Base-by-base conservation (phyloP, 2,329 filamentous ascomycete species). In the Neopestalotiopsis sp. region DNA sequence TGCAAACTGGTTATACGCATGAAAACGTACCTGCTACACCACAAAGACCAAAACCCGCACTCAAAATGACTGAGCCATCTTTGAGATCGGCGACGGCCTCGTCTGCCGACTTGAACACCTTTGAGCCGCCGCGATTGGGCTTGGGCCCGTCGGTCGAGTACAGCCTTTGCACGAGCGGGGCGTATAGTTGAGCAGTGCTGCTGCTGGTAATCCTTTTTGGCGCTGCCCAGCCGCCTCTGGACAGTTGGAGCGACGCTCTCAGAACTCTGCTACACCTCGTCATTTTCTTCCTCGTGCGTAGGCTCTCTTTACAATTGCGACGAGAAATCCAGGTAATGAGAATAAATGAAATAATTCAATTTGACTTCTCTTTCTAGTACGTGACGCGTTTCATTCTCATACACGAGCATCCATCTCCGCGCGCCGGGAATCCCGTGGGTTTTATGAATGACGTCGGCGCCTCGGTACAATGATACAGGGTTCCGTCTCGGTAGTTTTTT, bases 41-140 rank as follows among this genome's bases (percentile, higher is more conserved):
- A 73, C 92, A 95, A 13, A 95, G 86, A n/a, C 93, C 93, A 78
- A 95, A 95, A 1, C 93, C 93, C 17, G 92, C 91, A 76, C 92
- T 94, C 67, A 95, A 83, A 45, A 95, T 84, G 0, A 89, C 92
- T 12, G 89, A 90, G 67, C 92, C 89, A 74, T 91, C 91, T 76
- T 90, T 84, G 68, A 95, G 82, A 76, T 94, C 92, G 2, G 88
- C 87, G 56, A 94, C 87, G 5, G 92, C 92, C 57, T 88, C 88
- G 71, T 91, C 90, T 20, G 91, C 91, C 4, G 84, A 87, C 3
- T 77, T 77, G 72, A 81, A 87, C 1, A 88, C 73, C 73, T 88
- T 88, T 0, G 85, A 86, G 1, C 71, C 79, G 6, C 78, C 78
- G 4, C 79, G 76, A 13, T 75, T 73, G 34, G 69, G 66, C n/a